phyloP scores from a whole-genome alignment of 768 basidiomycete genomes.

The Podaxis sp. region DNA sequence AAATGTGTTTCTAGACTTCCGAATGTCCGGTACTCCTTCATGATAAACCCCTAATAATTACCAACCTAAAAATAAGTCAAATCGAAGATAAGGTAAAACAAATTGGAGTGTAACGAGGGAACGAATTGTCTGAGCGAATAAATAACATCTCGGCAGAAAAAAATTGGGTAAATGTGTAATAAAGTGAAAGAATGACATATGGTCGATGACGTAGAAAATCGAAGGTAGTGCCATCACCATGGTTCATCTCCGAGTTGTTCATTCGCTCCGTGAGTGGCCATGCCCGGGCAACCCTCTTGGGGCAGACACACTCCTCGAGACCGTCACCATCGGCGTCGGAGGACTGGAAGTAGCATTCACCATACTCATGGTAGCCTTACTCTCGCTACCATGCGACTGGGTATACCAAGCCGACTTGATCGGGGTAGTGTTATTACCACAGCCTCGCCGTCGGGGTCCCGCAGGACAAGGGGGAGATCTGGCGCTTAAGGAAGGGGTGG shows the following conservation, averaged over 20 bases:
- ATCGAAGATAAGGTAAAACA: no score
- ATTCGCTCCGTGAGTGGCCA: neutral
- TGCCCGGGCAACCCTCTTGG: neutral
- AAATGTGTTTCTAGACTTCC: no score
- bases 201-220: neutral
- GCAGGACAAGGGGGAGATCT: neutral
- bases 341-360: neutral
- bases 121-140: no score
- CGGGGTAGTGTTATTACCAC: neutral
- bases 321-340: neutral
- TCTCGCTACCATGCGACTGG: neutral
- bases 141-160: no score
- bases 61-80: no score
- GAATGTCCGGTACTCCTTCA: no score
- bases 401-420: neutral
- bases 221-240: neutral
- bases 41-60: no score
- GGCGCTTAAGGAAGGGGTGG: neutral
- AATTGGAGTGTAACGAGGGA: no score
- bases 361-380: neutral
- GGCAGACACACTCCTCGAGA: slow-evolving; percentile 6
- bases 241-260: neutral
- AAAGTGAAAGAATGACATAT: neutral
- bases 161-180: no score
- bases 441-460: neutral